phyloP scores from a whole-genome alignment of 768 basidiomycete genomes.

The Kwoniella sp. region DNA sequence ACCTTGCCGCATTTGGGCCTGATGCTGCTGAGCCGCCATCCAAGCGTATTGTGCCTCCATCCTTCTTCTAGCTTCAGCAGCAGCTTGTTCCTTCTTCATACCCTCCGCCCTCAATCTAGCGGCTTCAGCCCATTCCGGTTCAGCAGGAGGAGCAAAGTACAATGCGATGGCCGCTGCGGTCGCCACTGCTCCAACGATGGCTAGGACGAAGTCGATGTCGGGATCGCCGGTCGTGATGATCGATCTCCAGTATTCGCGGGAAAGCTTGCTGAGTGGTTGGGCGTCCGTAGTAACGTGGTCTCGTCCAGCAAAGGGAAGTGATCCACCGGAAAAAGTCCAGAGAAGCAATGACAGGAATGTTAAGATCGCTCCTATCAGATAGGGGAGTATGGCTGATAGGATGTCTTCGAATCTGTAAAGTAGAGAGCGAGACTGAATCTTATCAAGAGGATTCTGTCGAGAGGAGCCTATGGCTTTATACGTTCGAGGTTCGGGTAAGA shows the following conservation, averaged over 20 bases:
- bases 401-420: conserved; percentile 23
- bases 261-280: neutral
- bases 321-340: neutral
- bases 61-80: neutral
- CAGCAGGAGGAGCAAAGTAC: conserved; percentile 6
- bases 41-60: neutral
- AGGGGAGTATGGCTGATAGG: conserved; percentile 7
- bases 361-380: conserved; percentile 20
- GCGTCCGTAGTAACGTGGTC: neutral
- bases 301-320: neutral
- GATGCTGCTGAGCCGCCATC: neutral
- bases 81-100: conserved; percentile 5
- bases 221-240: conserved; percentile 16
- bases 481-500: conserved; percentile 37
- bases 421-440: neutral
- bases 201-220: conserved; percentile 12
- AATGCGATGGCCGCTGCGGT: neutral
- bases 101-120: conserved; percentile 2
- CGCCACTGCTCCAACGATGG: neutral
- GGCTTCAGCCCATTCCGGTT: conserved; percentile 14
- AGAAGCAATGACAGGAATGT: conserved; percentile 1
- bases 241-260: conserved; percentile 3
- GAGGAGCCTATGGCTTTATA: conserved; percentile 8
- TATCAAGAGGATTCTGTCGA: conserved; percentile 17
- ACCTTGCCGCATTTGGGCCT: neutral